These are phyloP conservation scores for Cladosporium sp. DNA, from an alignment of 2,329 filamentous ascomycete species.

Conservation along the genomic window DNA sequence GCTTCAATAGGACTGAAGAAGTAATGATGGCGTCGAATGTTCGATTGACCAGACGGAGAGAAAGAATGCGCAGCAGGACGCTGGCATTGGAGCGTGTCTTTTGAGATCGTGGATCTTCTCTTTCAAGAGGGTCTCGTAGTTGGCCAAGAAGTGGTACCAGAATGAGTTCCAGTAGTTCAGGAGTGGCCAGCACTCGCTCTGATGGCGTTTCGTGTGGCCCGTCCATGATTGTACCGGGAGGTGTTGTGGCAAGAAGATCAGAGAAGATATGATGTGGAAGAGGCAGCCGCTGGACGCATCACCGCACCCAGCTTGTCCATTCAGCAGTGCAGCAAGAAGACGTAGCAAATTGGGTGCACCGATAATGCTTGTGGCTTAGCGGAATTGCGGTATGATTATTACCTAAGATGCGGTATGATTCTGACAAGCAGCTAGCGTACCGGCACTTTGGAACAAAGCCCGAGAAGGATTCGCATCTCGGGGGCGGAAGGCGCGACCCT, in stretches of 20 bases:
- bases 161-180: conserved; percentile 29
- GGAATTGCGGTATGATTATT: not conserved
- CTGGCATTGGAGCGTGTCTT: conserved; percentile 20
- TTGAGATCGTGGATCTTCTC: conserved; percentile 28
- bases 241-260: not conserved
- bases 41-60: conserved; percentile 22
- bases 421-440: not conserved
- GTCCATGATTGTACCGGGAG: not conserved
- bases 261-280: not conserved
- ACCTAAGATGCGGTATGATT: not conserved
- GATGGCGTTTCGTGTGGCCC: not conserved
- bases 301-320: not conserved
- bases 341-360: not conserved
- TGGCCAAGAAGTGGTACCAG: conserved; percentile 21
- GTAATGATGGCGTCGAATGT: conserved; percentile 25
- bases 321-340: not conserved
- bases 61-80: conserved; percentile 21
- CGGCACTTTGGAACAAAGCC: not conserved
- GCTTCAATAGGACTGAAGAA: conserved; percentile 21
- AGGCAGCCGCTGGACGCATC: not conserved
- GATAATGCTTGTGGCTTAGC: not conserved
- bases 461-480: not conserved
- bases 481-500: no score
- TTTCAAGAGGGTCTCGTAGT: conserved; percentile 18
- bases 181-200: conserved; percentile 23